Base-by-base conservation (phyloP, 306 rosid species). In the Hylodesmum podocarpum region DNA sequence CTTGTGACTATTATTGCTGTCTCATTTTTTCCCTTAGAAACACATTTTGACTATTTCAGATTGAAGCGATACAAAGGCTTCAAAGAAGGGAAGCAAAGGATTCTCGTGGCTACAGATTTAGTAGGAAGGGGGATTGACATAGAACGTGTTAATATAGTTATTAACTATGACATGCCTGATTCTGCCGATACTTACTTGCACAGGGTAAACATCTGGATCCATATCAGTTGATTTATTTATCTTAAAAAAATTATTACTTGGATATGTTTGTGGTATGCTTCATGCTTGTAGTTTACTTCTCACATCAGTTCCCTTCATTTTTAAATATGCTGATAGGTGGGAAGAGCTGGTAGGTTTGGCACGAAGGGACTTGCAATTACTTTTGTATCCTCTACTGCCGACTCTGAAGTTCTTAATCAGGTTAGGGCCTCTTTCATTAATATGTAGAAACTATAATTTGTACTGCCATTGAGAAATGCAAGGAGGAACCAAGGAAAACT, bases 361-460 rank as follows among this genome's bases (percentile, higher is more conserved):
- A 94, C 98, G 49, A 94, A 94, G 84, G 98, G 98, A 41, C 97
- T 94, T 78, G 98, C 98, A 1, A 94, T 94, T 67, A 94, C 98
- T 22, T 94, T 94, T 64, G 98, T 94, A 27, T 88, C 96, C 73
- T 94, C 96, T 47, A 84, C 96, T 4, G 77, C 90, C 1, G 97
- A 94, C 77, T 87, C 93, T 28, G 96, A 90, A 63, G 96, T 94
- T 75, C 98, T 84, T 64, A 80, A 80, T 84, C 82, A 84, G 84
- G 87, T 84, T 57, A 27, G 53, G n/a, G 9, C 16, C 37, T 39
- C 63, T 62, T 78, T 8, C 24, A 15, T 24, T 7, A 34, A 33
- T 19, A 14, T 63, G 1, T 66, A 13, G 25, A 39, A 61, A 36
- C 13, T 14, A 57, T 29, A 12, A 10, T 55, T 44, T 74, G 29